Evolutionary conservation across 768 basidiomycete genomes (phyloP), one percentile per base, ranked within the genome.

Genomic region (Mycena capillaripes): DNA sequence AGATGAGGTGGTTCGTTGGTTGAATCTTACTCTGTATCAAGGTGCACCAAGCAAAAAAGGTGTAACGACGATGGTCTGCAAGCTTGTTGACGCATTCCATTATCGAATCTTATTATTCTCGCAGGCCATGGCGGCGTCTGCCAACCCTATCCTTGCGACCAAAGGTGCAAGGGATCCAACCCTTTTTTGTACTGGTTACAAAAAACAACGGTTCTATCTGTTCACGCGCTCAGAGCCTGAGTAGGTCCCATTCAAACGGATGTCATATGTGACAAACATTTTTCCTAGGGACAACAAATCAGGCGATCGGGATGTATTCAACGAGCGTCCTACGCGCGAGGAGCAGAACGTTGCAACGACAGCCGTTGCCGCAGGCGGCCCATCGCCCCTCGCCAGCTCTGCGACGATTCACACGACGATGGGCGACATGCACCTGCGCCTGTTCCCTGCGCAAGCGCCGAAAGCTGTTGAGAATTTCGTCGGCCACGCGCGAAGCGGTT

Each of bases 401-500:
- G 95, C 95, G 11, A 95, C 94, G 23, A 97, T 99, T 63, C 98
- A 99, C 82, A 98, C 97, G 21, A 97, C 95, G 4, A 85, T 94
- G 77, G 98, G 98, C 23, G 98, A 99, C 81, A 97, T 99, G 66
- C 93, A 95, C 76, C 78, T 97, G 76, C 91, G 92, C 6, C 82
- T 97, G 50, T 98, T 96, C 90, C 98, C 98, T 0, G 89, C 95
- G 74, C 92, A 95, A 66, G 94, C 95, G 6, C 98, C 98, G 4
- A 98, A 94, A 82, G 90, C 98, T 0, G 97, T 99, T 44, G 98
- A 99, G 84, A 99, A 98, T 85, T 99, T 99, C 82, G 94, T 97
- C 27, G 96, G 95, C 1, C 95, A 97, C 76, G 90, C 95, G 19
- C 87, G 94, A 76, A 95, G 92, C 75, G 92, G 95, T 2, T 99